Conservation (phyloP, 2,329 filamentous ascomycete genomes). For the Fusarium torreyae region DNA sequence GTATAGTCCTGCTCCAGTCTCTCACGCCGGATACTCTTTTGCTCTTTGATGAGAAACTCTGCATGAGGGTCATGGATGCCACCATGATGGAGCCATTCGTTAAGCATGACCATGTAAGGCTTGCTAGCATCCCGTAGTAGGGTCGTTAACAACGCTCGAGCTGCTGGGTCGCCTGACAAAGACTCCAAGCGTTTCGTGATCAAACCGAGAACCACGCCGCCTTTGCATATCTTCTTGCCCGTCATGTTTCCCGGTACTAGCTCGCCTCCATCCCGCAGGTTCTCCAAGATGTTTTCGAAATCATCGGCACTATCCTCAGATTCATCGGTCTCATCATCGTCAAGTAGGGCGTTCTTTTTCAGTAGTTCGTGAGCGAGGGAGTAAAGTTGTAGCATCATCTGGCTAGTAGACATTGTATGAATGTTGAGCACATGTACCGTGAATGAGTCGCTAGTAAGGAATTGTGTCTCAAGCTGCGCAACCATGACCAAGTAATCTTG, state of each 20-base stretch:
- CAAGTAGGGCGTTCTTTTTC: slow-evolving; percentile 88
- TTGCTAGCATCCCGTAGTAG: slow-evolving; percentile 89
- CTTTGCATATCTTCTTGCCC: slow-evolving; percentile 94
- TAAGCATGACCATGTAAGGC: slow-evolving; percentile 98
- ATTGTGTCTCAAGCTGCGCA: slow-evolving; percentile 93
- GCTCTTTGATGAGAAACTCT: slow-evolving; percentile 95
- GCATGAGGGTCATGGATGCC: slow-evolving; percentile 94
- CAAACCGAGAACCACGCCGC: slow-evolving; percentile 92
- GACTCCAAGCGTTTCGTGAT: slow-evolving; percentile 87
- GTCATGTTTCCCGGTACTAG: slow-evolving; percentile 83
- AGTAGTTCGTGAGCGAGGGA: slow-evolving; percentile 89
- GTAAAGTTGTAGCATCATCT: slow-evolving; percentile 93
- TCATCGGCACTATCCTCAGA: slow-evolving; percentile 84
- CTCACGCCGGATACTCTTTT: slow-evolving; percentile 94
- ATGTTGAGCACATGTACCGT: slow-evolving; percentile 95
- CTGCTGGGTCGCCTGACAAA: slow-evolving; percentile 94
- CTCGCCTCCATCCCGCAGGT: slow-evolving; percentile 88
- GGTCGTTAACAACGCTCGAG: slow-evolving; percentile 83
- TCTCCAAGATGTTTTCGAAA: slow-evolving; percentile 93
- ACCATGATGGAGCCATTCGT: slow-evolving; percentile 98
- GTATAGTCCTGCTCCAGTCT: slow-evolving; percentile 96
- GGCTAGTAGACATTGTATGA: slow-evolving; percentile 89
- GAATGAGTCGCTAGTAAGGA: slow-evolving; percentile 88
- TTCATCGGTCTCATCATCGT: slow-evolving; percentile 84
- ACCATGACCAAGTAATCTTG: slow-evolving; percentile 96